A percentile compares a stretch with the other conserved stretches of the same genome.
Conservation (phyloP, 352 stramenopile genomes). For the Pilasporangium apinafurcum region DNA sequence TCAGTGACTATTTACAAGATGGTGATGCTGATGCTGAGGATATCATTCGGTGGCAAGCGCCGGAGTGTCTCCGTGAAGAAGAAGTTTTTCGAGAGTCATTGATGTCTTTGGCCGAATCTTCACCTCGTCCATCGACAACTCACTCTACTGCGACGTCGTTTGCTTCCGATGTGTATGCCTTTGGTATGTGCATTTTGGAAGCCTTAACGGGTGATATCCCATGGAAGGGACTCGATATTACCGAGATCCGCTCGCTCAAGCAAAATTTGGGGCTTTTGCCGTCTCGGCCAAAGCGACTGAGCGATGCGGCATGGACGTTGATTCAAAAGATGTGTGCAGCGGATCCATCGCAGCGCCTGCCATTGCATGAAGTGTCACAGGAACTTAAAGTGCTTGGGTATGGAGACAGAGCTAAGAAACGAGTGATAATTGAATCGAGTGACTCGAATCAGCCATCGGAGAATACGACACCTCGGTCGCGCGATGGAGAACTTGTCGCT, state of each 20-base stretch:
- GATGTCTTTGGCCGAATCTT: conserved; percentile 11
- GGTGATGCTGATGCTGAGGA: conserved; percentile 33
- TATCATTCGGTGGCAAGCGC: conserved; percentile 59
- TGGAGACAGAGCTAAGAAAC: conserved; percentile 17
- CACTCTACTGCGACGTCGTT: conserved; percentile 22
- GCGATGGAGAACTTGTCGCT: too few species aligned
- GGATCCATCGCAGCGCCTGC: conserved; percentile 36
- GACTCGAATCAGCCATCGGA: too few species aligned
- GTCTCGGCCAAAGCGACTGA: conserved; percentile 34
- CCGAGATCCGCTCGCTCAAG: conserved; percentile 50
- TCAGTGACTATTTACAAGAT: conserved; percentile 21
- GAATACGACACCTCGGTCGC: too few species aligned
- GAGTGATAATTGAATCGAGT: conserved; percentile 7
- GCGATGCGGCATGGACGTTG: conserved; percentile 35
- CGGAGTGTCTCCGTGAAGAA: conserved; percentile 45
- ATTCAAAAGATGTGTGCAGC: conserved; percentile 60
- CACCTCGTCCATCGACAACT: conserved; percentile 5
- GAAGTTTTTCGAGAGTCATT: conserved; percentile 20
- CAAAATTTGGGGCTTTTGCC: conserved; percentile 39
- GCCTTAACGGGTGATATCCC: conserved; percentile 40
- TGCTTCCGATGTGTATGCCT: conserved; percentile 56
- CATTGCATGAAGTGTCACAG: conserved; percentile 34
- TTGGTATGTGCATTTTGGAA: conserved; percentile 80
- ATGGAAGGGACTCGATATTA: conserved; percentile 35
- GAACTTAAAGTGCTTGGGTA: conserved; percentile 47